Conservation (phyloP, 345 rosid species). For the Acer campestre region DNA sequence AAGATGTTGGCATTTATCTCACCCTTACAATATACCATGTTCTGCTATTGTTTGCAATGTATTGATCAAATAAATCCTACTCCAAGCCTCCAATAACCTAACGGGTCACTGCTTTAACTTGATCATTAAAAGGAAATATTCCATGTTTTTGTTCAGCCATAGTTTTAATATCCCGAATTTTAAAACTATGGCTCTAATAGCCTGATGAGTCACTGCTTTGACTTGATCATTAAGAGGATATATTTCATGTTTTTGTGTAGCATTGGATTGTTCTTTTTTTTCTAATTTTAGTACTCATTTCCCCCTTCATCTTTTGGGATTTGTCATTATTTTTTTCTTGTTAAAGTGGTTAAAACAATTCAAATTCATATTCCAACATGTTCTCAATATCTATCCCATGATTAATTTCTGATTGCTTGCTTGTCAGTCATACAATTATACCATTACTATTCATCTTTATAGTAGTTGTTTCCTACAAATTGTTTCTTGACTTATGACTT, state of each 20-base stretch:
- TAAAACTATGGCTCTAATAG: background rate
- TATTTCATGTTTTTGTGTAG: background rate
- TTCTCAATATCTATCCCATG: background rate
- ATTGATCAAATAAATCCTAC: background rate
- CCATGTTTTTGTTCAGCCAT: background rate
- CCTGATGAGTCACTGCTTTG: background rate
- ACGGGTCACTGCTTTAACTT: background rate
- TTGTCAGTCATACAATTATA: background rate
- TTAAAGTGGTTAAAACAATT: background rate
- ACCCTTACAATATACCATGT: background rate
- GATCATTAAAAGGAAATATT: background rate
- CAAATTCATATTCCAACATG: background rate
- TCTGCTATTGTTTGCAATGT: background rate
- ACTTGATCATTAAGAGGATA: background rate
- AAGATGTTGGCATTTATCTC: too few relatives aligned
- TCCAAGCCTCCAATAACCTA: background rate
- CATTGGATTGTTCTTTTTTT: constrained; percentile 10
- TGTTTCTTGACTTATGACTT: constrained; percentile 2
- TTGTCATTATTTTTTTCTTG: background rate
- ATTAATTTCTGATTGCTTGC: background rate
- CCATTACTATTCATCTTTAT: background rate
- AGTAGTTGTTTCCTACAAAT: background rate
- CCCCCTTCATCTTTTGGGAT: background rate
- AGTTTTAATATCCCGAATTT: too few relatives aligned
- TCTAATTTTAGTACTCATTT: background rate